A percentile compares a stretch with the other conserved stretches of the same genome.
Evolutionary conservation across 441 rosid species (phyloP).

Genomic region (Populus hybrid): DNA sequence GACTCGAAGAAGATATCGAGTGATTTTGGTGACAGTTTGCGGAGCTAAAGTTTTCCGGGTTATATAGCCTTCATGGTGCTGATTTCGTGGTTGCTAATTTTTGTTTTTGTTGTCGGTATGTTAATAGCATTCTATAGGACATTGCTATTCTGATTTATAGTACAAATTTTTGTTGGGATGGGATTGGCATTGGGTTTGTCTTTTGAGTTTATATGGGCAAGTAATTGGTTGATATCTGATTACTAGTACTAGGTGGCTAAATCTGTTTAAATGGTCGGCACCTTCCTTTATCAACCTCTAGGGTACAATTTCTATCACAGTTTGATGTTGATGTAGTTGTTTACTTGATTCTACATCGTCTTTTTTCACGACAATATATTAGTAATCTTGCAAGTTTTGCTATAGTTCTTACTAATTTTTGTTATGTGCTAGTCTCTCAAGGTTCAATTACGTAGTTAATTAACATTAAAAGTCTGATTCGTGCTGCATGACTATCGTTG

Average conservation of each 20-base stretch:
- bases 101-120: neutral
- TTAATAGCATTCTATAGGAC: neutral
- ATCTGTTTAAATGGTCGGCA: neutral
- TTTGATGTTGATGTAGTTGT: neutral
- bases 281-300: neutral
- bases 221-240: neutral
- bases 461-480: neutral
- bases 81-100: neutral
- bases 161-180: neutral
- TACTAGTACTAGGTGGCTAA: neutral
- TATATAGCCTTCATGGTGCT: neutral
- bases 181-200: too few relatives aligned
- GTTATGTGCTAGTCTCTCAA: neutral
- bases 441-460: neutral
- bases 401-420: neutral
- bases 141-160: neutral
- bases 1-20: neutral
- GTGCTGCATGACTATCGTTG: neutral
- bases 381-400: neutral
- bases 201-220: too few relatives aligned
- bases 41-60: neutral
- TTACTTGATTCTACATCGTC: neutral
- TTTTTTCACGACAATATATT: neutral
- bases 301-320: neutral
- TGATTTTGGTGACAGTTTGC: neutral